Evolutionary conservation across 257 asterid genomes (phyloP).

Genomic region (Przewalskia tangutica): DNA sequence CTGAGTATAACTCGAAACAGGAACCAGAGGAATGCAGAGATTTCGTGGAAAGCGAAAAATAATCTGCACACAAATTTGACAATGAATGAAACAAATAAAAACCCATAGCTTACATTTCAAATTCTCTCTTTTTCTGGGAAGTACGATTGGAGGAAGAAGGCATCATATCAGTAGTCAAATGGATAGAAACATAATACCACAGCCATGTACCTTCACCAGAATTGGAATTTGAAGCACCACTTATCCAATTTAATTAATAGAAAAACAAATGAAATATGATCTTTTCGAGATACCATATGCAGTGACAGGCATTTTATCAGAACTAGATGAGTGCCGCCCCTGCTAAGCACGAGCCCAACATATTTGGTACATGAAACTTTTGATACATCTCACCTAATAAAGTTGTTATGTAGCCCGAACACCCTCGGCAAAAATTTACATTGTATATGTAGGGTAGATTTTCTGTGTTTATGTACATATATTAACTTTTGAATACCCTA

Average conservation of each 20-base stretch:
- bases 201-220: background rate
- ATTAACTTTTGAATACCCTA: no score
- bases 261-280: background rate
- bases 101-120: background rate
- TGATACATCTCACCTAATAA: background rate
- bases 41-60: slow-evolving; percentile 14
- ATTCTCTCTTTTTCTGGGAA: background rate
- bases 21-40: background rate
- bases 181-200: background rate
- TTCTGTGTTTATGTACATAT: no score
- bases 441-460: no score
- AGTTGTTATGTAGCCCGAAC: background rate
- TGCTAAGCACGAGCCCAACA: background rate
- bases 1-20: slow-evolving; percentile 8
- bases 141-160: background rate
- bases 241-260: background rate
- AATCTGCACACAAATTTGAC: slow-evolving; percentile 15
- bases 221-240: background rate
- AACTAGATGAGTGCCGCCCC: background rate
- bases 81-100: background rate
- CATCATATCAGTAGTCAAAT: background rate
- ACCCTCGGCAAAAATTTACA: no score
- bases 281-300: background rate
- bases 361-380: background rate
- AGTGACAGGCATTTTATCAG: background rate